Percentiles rank a stretch among this genome's conserved stretches.
Conservation (phyloP, 2,329 filamentous ascomycete genomes). For the Xylaria sp. region DNA sequence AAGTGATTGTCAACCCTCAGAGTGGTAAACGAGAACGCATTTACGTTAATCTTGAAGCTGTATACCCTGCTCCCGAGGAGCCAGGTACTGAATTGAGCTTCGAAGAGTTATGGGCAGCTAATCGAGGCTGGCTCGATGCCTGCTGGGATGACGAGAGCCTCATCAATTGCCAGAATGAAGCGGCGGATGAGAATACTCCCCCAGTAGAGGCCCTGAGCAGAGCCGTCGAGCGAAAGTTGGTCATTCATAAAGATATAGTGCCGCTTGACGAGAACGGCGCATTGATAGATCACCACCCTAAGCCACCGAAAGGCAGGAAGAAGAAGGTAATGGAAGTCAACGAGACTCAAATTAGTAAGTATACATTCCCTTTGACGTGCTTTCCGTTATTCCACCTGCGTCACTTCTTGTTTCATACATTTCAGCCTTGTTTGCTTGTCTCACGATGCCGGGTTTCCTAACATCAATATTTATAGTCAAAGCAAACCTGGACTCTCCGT, state of each 20-base stretch:
- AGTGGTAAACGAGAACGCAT: conserved; percentile 87
- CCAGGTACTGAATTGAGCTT: conserved; percentile 84
- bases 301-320: conserved; percentile 66
- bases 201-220: conserved; percentile 47
- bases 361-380: conserved; percentile 1
- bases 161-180: conserved; percentile 39
- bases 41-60: conserved; percentile 83
- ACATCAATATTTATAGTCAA: conserved; percentile 72
- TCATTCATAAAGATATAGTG: conserved; percentile 57
- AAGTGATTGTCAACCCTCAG: conserved; percentile 83
- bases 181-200: conserved; percentile 38
- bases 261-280: conserved; percentile 70
- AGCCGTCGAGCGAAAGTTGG: conserved; percentile 53
- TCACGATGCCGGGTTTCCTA: conserved; percentile 39
- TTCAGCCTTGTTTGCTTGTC: conserved; percentile 18
- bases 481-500: conserved; percentile 90
- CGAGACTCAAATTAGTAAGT: conserved; percentile 91
- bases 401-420: conserved; percentile 1
- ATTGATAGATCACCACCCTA: conserved; percentile 55
- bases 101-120: conserved; percentile 86
- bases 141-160: conserved; percentile 63
- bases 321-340: conserved; percentile 87
- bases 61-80: conserved; percentile 82
- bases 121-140: conserved; percentile 74
- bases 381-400: neutral